Base-by-base conservation (phyloP, 805 yeast genomes). In the Saccharomycopsis selenospora region DNA sequence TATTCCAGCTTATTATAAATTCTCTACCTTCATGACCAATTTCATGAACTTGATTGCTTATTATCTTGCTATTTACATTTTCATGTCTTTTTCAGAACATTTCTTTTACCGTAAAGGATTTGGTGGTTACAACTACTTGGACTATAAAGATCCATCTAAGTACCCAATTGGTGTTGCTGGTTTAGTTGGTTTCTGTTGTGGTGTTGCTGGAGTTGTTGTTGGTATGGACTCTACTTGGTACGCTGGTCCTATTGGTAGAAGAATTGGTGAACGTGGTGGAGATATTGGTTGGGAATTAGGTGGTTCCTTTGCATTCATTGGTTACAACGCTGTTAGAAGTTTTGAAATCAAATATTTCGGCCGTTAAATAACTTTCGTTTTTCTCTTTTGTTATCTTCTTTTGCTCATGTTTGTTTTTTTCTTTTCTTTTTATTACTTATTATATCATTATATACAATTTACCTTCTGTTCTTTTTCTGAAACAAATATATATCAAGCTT, bases 41-140 rank as follows among this genome's bases (percentile, higher is more conserved):
- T 90, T 90, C 69, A 88, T 90, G 96, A 80, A 86, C 70, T 69
- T 89, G 63, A 88, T 90, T 65, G 91, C 86, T 56, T 90, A 90
- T 74, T 89, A 91, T 77, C 73, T 89, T 62, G 86, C 95, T 52
- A 82, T 89, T 60, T 90, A 89, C 69, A 79, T 78, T 59, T 79
- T 85, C 44, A 80, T 90, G 65, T 66, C 77, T 24, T 65, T 84
- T n/a, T 75, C 86, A 36, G 96, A 89, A 66, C 96, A 89, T 66
- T 80, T 85, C 62, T 72, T 89, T 64, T 85, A 78, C 77, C 79
- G 81, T 62, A 74, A 71, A 57, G 83, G 84, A 42, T 70, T 72
- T 56, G 56, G 66, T 27, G 79, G 76, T 53, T 86, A 87, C 67
- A 76, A 83, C 61, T 70, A 80, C 54, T 77, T 71, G 38, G 76